Percentiles rank a stretch among this genome's conserved stretches.
These are phyloP conservation scores for Fragilaria crotonensis DNA, from an alignment of 108 stramenopile genomes.

Conservation along the genomic window DNA sequence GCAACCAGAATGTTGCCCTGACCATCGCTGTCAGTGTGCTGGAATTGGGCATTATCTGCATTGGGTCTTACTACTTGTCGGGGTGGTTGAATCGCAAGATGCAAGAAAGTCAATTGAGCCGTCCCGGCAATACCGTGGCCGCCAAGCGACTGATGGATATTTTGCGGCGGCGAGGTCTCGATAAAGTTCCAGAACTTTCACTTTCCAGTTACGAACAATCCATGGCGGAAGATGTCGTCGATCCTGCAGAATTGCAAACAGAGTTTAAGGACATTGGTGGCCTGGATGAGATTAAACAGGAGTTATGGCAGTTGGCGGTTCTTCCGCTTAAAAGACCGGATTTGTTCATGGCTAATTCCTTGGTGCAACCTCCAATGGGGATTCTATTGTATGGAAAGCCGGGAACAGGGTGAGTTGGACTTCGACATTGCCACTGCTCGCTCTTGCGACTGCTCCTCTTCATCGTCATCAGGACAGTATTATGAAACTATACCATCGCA, in stretches of 20 bases:
- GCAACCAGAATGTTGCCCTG: too few relatives aligned
- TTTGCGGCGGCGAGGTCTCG: neutral
- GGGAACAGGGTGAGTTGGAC: too few relatives aligned
- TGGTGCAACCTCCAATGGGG: slow-evolving; percentile 82
- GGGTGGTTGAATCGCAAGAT: slow-evolving; percentile 2
- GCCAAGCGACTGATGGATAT: neutral
- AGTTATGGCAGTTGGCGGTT: slow-evolving; percentile 88
- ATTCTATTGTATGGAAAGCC: slow-evolving; percentile 91
- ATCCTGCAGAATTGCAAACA: slow-evolving; percentile 54
- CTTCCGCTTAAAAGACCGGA: slow-evolving; percentile 88
- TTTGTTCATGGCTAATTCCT: slow-evolving; percentile 41
- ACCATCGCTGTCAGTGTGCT: too few relatives aligned
- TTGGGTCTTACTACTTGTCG: slow-evolving; percentile 2
- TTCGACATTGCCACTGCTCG: neutral
- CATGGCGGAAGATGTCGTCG: slow-evolving; percentile 79
- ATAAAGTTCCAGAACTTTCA: neutral
- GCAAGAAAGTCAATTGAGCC: neutral
- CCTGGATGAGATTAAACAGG: slow-evolving; percentile 74
- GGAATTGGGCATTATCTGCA: neutral
- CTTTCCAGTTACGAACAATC: slow-evolving; percentile 60
- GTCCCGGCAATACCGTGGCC: slow-evolving; percentile 1
- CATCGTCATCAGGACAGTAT: too few relatives aligned
- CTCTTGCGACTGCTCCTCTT: slow-evolving; percentile 13
- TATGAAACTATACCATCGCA: neutral
- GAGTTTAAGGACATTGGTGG: slow-evolving; percentile 88